These are phyloP conservation scores for Anisodus acutangulus DNA, from an alignment of 257 asterid genomes.

Conservation along the genomic window DNA sequence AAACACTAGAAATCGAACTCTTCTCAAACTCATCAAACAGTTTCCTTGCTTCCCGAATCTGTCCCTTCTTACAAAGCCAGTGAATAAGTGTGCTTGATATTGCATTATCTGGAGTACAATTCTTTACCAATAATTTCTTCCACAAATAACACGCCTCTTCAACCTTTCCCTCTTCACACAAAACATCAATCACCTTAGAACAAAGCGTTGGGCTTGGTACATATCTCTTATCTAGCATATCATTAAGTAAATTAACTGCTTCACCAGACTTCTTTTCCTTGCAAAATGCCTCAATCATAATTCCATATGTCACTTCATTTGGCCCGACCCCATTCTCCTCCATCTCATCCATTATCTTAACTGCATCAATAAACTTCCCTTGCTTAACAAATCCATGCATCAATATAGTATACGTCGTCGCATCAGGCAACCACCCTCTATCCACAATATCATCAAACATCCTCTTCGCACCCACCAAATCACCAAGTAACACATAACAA, in stretches of 20 bases:
- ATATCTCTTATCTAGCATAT: conserved; percentile 78
- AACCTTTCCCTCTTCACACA: conserved; percentile 78
- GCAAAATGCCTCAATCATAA: conserved; percentile 87
- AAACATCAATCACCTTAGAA: conserved; percentile 70
- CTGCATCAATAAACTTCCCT: conserved; percentile 70
- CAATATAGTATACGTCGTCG: conserved; percentile 76
- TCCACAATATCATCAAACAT: conserved; percentile 69
- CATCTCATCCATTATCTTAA: conserved; percentile 95
- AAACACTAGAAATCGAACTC: conserved; percentile 70
- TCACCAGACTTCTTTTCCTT: conserved; percentile 75
- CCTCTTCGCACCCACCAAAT: conserved; percentile 69
- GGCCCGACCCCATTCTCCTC: conserved; percentile 79
- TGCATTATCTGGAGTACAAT: conserved; percentile 78
- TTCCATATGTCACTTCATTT: conserved; percentile 79
- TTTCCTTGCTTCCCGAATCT: conserved; percentile 71
- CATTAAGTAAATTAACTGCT: conserved; percentile 69
- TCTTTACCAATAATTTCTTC: conserved; percentile 71
- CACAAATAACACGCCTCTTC: conserved; percentile 74
- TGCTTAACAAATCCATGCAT: conserved; percentile 86
- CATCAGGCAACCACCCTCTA: conserved; percentile 90
- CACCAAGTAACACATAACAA: conserved; percentile 66
- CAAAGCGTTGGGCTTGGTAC: conserved; percentile 73
- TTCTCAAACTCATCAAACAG: conserved; percentile 80
- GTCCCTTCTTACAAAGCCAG: conserved; percentile 88
- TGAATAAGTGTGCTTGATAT: conserved; percentile 73